These are phyloP conservation scores for Arthrobotrys pseudoclavata DNA, from an alignment of 2,329 filamentous ascomycete genomes.

Conservation along the genomic window DNA sequence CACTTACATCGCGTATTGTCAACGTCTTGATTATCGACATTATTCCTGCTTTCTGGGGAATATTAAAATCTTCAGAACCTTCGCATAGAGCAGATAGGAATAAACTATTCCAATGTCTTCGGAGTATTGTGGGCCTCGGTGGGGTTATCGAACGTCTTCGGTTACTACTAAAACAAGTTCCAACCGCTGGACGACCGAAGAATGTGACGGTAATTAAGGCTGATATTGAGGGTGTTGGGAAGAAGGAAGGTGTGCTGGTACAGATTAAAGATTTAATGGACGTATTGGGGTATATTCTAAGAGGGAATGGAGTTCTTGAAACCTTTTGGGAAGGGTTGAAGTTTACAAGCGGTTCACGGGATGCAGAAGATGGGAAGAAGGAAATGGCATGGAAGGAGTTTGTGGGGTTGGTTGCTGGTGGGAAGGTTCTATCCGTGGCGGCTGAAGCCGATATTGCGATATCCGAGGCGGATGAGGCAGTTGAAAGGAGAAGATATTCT, in stretches of 20 bases:
- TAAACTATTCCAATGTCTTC: conserved; percentile 75
- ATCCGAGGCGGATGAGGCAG: conserved; percentile 37
- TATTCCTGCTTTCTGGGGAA: conserved; percentile 84
- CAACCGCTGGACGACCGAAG: conserved; percentile 59
- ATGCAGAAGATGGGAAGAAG: conserved; percentile 67
- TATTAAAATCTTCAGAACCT: conserved; percentile 67
- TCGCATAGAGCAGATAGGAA: conserved; percentile 67
- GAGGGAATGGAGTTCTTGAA: conserved; percentile 54
- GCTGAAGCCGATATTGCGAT: conserved; percentile 71
- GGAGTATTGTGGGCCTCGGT: conserved; percentile 81
- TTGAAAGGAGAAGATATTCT: conserved; percentile 60
- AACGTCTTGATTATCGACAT: conserved; percentile 80
- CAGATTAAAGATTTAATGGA: conserved; percentile 67
- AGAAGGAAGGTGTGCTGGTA: conserved; percentile 64
- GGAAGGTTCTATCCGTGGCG: conserved; percentile 72
- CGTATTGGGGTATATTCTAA: conserved; percentile 65
- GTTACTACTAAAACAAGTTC: conserved; percentile 71
- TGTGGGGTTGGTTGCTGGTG: conserved; percentile 72
- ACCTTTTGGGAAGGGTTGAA: conserved; percentile 60
- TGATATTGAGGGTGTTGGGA: conserved; percentile 61
- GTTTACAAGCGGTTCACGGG: conserved; percentile 64
- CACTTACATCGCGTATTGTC: conserved; percentile 73
- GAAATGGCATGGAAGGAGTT: conserved; percentile 76
- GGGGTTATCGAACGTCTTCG: conserved; percentile 80
- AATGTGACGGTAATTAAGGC: conserved; percentile 49